Evolutionary conservation across 106 monocot genomes (phyloP), one percentile per base, ranked within the genome.

Genomic region (Ottelia alismoides): DNA sequence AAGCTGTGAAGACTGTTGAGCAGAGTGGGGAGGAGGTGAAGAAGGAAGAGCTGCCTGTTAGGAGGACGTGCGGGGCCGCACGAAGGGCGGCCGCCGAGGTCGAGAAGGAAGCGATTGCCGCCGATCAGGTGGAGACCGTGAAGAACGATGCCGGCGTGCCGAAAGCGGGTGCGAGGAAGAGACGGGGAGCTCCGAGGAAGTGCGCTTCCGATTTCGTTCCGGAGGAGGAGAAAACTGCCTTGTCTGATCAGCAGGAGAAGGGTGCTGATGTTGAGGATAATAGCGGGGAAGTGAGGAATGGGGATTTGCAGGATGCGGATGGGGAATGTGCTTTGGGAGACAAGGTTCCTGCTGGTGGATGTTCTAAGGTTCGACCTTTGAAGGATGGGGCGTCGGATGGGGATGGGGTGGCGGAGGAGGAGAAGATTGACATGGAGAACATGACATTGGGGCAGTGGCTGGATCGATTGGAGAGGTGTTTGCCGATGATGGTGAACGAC

Each of bases 381-480:
- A 29, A 20, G 7, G 52, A 19, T 24, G 48, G 25, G n/a, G 44
- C n/a, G 46, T 23, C 21, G 44, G 29, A 60, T 11, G 24, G 9
- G 2, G 47, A 31, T 23, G 31, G 22, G 20, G 21, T 1, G 25
- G 25, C 30, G 9, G 35, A 47, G 17, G 24, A 22, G 25, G 31
- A 11, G 1, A 18, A 17, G 22, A 23, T 46, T 51, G 51, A 58
- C 53, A 24, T 70, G 63, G 85, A 74, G 23, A 73, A 67, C 4
- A 76, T 80, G 80, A 85, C 85, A 17, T 32, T 85, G 5, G 70
- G 60, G 20, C 56, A 80, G 46, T 85, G 85, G 85, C 68, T 85
- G 56, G 73, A 67, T 51, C 28, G 51, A 22, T 62, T 80, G 57
- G 76, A 85, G 47, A 70, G 64, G 25, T 70, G 67, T 43, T 40